Conservation (phyloP, 2,329 filamentous ascomycete species). For the Phialocephala subalpina region DNA sequence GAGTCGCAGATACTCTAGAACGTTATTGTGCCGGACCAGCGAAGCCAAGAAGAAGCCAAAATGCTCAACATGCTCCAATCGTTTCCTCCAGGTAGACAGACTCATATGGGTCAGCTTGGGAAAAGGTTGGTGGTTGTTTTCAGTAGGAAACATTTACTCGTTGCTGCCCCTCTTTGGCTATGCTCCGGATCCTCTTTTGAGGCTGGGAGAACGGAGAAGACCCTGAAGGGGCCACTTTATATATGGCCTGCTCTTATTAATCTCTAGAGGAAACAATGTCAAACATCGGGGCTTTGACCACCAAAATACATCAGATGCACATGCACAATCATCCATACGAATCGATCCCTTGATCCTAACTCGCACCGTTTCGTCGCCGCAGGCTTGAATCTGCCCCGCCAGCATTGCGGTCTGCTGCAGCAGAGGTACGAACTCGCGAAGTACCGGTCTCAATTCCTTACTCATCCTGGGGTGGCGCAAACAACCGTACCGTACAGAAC, state of each 20-base stretch:
- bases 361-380: constrained; percentile 5
- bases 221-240: constrained; percentile 23
- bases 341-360: neutral
- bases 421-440: neutral
- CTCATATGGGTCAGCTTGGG: constrained; percentile 23
- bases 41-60: constrained; percentile 24
- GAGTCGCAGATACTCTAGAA: constrained; percentile 1
- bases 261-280: constrained; percentile 28
- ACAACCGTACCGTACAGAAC: neutral
- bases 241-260: constrained; percentile 30
- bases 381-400: neutral
- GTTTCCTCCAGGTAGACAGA: constrained; percentile 29
- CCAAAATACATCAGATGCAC: constrained; percentile 22
- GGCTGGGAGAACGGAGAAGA: constrained; percentile 20
- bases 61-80: constrained; percentile 19
- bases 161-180: constrained; percentile 2
- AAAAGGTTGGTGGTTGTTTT: constrained; percentile 12
- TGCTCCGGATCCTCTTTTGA: constrained; percentile 13
- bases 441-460: neutral
- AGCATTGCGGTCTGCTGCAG: neutral
- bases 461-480: constrained; percentile 11
- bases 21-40: constrained; percentile 18
- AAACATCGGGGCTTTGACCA: constrained; percentile 17
- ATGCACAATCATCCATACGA: constrained; percentile 20
- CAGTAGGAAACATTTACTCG: neutral